These are phyloP conservation scores for Rosa multiflora DNA, from an alignment of 306 rosid species.

Conservation along the genomic window DNA sequence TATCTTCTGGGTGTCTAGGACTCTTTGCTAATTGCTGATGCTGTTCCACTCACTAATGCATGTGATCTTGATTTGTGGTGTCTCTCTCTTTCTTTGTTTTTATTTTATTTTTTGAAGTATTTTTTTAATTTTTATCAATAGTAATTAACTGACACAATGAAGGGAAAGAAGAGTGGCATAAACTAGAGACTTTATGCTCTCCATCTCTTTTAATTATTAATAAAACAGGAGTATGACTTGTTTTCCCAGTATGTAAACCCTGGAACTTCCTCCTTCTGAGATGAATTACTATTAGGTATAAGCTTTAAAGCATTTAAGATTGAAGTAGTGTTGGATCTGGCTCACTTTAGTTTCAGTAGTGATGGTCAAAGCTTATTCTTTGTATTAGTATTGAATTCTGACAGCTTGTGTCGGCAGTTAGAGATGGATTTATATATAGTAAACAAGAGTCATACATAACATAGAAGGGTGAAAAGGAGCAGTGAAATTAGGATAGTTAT, in stretches of 20 bases:
- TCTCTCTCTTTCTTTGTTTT: not conserved
- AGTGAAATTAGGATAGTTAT: not conserved
- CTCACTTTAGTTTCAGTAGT: not conserved
- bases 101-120: not conserved
- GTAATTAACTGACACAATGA: not conserved
- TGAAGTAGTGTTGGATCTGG: not conserved
- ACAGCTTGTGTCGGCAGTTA: not conserved
- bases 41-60: slow-evolving; percentile 2
- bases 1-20: not conserved
- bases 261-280: not conserved
- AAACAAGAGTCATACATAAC: not conserved
- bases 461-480: not conserved
- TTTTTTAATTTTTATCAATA: not conserved
- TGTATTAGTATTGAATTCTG: not conserved
- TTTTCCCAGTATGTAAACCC: not conserved
- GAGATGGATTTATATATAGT: not conserved
- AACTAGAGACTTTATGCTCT: not conserved
- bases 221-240: not conserved
- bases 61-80: not conserved
- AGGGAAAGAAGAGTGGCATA: not conserved
- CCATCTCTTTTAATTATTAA: not conserved
- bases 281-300: not conserved
- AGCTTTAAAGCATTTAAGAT: not conserved
- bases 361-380: not conserved
- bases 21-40: not conserved